Evolutionary conservation across 129 eudicot species (phyloP), one percentile per base, ranked within the genome.

Genomic region (Glebionis coronaria): DNA sequence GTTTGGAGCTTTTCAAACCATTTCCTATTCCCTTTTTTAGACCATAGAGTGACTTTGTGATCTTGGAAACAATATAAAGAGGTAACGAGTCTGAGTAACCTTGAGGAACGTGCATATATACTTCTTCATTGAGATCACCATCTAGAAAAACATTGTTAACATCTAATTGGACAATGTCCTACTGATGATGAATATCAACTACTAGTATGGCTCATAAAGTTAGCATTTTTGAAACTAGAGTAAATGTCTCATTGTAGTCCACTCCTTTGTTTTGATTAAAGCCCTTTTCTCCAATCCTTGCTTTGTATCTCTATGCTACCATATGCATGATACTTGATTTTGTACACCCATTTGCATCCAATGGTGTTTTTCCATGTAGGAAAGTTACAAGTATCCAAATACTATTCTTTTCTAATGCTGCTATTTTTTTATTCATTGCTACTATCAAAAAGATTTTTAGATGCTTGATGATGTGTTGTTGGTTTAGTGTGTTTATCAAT

Each of bases 281-380:
- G 0, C 35, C 65, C 1, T 25, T 23, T 7, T 15, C 65, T 3
- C 25, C 61, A 12, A 50, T 4, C n/a, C 21, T 50, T 4, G 56
- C 56, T 50, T 50, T 50, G 16, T 4, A 50, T 7, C 57, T 51
- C 73, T 11, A 68, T 11, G 0, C 15, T 3, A 0, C 73, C 73
- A 68, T 28, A 50, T 8, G 52, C 9, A 46, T 28, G 9, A 18
- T 9, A 49, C 16, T 68, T 68, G 15, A 68, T 27, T 20, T 31
- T 51, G 18, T 21, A 68, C 3, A 49, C 45, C 63, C 73, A 68
- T 53, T 52, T 68, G 23, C 46, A 52, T 11, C 62, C 62, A 27
- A 66, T 45, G 3, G n/a, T 4, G 13, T 9, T 12, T 47, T 45
- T 16, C 56, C 53, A 7, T 20, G 10, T 18, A 63, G 73, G n/a